Evolutionary conservation across 2,329 filamentous ascomycete genomes (phyloP).

Genomic region (Trichoderma pleuroti): DNA sequence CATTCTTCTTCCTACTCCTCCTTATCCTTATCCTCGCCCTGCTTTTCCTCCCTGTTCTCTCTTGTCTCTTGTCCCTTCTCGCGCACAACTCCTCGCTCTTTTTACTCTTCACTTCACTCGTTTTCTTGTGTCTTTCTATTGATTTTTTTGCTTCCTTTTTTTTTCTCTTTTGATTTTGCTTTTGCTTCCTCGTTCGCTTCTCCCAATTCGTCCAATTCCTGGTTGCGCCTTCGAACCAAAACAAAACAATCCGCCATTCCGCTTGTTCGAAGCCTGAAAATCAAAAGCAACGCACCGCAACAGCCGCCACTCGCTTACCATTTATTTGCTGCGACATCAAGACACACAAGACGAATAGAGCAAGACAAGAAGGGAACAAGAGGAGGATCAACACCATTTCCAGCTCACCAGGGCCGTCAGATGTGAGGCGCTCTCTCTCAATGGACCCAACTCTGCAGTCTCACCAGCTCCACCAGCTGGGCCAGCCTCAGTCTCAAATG

Average conservation of each 20-base stretch:
- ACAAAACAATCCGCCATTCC: not conserved
- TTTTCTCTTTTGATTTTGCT: not conserved
- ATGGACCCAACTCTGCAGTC: slow-evolving; percentile 34
- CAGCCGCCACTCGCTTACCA: slow-evolving; percentile 6
- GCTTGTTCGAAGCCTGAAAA: not conserved
- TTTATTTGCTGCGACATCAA: not conserved
- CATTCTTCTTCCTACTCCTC: slow-evolving; percentile 21
- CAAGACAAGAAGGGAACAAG: not conserved
- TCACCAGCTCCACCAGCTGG: slow-evolving; percentile 26
- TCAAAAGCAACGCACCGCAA: not conserved
- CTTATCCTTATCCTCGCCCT: slow-evolving; percentile 19
- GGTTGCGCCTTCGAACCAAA: not conserved
- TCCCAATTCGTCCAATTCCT: slow-evolving; percentile 1
- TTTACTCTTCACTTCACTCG: slow-evolving; percentile 3
- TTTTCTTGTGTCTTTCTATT: slow-evolving; percentile 9
- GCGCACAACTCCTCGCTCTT: slow-evolving; percentile 7
- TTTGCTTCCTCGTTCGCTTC: slow-evolving; percentile 10
- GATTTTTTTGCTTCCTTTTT: slow-evolving; percentile 9
- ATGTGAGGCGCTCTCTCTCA: slow-evolving; percentile 28
- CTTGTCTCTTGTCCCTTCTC: not conserved
- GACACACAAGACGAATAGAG: not conserved
- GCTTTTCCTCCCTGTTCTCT: slow-evolving; percentile 12
- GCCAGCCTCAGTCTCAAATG: slow-evolving; percentile 12
- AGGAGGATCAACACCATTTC: not conserved
- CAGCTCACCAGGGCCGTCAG: slow-evolving; percentile 21